Conservation (phyloP, 2,329 filamentous ascomycete genomes). For the Phialophora tarda region DNA sequence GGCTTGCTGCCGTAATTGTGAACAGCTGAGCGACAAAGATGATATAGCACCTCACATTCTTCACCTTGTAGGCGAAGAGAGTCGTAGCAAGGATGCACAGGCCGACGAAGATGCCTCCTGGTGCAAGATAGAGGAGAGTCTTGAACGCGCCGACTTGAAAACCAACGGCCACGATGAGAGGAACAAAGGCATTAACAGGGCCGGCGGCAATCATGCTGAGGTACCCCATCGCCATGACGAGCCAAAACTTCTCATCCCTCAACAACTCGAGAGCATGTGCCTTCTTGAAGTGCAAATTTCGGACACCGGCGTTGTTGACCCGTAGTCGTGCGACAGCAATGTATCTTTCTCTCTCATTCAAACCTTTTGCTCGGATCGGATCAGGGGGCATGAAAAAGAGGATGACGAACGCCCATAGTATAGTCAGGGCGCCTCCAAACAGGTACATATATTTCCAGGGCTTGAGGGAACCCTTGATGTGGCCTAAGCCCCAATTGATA, state of each 20-base stretch:
- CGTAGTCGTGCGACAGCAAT: constrained; percentile 69
- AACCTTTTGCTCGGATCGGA: constrained; percentile 70
- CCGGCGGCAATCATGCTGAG: not conserved
- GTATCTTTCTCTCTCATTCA: constrained; percentile 65
- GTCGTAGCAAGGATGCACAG: no score
- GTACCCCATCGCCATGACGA: constrained; percentile 52
- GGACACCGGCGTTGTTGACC: constrained; percentile 66
- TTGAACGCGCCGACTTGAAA: no score
- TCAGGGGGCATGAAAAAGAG: constrained; percentile 70
- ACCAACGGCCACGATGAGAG: no score
- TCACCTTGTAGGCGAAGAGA: no score
- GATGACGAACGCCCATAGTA: constrained; percentile 62
- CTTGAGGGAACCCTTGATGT: constrained; percentile 61
- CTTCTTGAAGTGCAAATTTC: constrained; percentile 65
- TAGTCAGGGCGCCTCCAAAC: constrained; percentile 66
- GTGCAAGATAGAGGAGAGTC: no score
- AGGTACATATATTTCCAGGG: constrained; percentile 75
- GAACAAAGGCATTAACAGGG: no score
- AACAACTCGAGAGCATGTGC: constrained; percentile 63
- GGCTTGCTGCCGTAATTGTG: no score
- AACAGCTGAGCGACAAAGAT: no score
- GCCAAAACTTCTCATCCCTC: constrained; percentile 65
- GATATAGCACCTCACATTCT: no score
- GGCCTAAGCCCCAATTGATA: constrained; percentile 70
- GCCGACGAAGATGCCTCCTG: no score